Base-by-base conservation (phyloP, 169 alveolate genomes). In the Plasmodium malariae region DNA sequence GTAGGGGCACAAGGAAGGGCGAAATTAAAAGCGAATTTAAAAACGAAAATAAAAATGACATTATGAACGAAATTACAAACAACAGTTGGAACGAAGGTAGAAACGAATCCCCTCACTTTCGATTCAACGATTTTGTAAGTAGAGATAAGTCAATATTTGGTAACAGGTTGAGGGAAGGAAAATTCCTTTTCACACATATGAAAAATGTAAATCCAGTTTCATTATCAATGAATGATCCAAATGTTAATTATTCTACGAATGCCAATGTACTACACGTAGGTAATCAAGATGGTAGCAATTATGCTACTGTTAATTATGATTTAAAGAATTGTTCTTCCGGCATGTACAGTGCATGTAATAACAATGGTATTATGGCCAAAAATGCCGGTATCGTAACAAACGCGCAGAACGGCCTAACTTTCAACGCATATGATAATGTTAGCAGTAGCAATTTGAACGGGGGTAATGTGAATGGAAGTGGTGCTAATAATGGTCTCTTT, bases 71-170 rank as follows among this genome's bases (percentile, higher is more conserved):
- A 24, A 30, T 9, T 21, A n/a, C 17, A 26, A 28, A 28, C 28
- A 28, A 21, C 19, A 1, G 37, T 1, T 3, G 1, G n/a, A 24
- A 21, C 14, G 55, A 32, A 49, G 49, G 34, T 11, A 48, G n/a
- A 43, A 57, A 36, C 21, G 83, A 11, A 65, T 14, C 17, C 0
- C n/a, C 19, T 6, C 63, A 40, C 51, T 54, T 80, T 54, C 43
- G 90, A 49, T 40, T 80, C 2, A 49, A 54, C 12, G 90, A 80
- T 30, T 80, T 21, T 65, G 90, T 67, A n/a, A 68, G 90, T 67
- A 69, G 32, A 2, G 90, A 80, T 9, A 80, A 80, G 51, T 65
- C 90, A 14, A 80, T 80, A 49, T 80, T 80, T 80, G 90, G 90
- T n/a, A 80, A 80, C 51, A 45, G 90, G 28, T n/a, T 80, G 21